Evolutionary conservation across 768 basidiomycete genomes (phyloP).

Genomic region (Suillus variegatus): DNA sequence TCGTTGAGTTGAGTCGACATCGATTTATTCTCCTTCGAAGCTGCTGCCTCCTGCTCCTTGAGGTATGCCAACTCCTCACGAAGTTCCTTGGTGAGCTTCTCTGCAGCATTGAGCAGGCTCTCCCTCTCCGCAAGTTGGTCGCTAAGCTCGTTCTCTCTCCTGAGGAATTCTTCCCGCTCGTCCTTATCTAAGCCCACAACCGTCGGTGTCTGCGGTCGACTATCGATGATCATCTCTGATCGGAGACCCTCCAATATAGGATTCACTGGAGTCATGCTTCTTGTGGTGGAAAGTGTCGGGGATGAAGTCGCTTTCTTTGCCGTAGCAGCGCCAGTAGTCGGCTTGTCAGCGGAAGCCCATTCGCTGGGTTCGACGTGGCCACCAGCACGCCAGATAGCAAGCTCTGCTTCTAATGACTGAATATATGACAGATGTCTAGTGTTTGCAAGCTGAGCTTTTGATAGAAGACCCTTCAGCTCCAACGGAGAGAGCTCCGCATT

Average conservation of each 20-base stretch:
- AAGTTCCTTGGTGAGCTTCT: conserved; percentile 86
- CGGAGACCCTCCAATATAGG: conserved; percentile 72
- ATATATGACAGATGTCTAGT: conserved; percentile 85
- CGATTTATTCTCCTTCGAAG: conserved; percentile 89
- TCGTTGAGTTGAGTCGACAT: conserved; percentile 95
- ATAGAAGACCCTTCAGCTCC: conserved; percentile 90
- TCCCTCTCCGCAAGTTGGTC: conserved; percentile 94
- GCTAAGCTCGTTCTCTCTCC: conserved; percentile 93
- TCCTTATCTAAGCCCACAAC: conserved; percentile 90
- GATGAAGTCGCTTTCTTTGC: conserved; percentile 53
- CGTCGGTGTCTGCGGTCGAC: conserved; percentile 91
- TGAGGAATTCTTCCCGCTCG: conserved; percentile 95
- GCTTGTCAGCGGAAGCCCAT: conserved; percentile 76
- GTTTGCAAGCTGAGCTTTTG: conserved; percentile 87
- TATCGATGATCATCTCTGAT: conserved; percentile 58
- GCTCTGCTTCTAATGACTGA: conserved; percentile 86
- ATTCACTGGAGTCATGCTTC: conserved; percentile 76
- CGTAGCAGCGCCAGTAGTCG: conserved; percentile 40
- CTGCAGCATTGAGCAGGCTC: conserved; percentile 72
- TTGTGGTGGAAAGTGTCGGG: conserved; percentile 65
- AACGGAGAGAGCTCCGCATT: conserved; percentile 96
- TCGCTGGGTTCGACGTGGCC: conserved; percentile 80
- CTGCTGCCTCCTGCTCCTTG: conserved; percentile 84
- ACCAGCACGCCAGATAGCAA: conserved; percentile 87
- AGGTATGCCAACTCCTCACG: conserved; percentile 87